Evolutionary conservation across 2,329 filamentous ascomycete genomes (phyloP).

Genomic region (Aspergillus texensis): DNA sequence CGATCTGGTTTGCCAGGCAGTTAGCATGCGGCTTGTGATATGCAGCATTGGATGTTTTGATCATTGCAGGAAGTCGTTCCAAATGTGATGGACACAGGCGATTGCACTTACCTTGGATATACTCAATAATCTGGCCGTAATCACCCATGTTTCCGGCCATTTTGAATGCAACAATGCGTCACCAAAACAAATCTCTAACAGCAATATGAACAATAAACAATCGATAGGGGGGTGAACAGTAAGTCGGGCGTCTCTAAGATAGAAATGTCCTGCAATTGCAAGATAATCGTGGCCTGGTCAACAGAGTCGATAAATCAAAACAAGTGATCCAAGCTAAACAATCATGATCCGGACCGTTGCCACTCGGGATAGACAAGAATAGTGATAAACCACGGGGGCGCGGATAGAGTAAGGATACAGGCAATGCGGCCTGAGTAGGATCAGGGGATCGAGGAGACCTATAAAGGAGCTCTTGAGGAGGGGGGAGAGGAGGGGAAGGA

Average conservation of each 20-base stretch:
- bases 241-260: constrained; percentile 2
- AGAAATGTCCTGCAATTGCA: constrained; percentile 13
- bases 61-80: constrained; percentile 16
- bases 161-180: constrained; percentile 34
- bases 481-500: constrained; percentile 8
- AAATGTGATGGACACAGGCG: constrained; percentile 1
- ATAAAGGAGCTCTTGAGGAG: neutral
- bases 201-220: constrained; percentile 17
- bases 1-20: constrained; percentile 64
- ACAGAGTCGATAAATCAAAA: constrained; percentile 12
- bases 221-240: neutral
- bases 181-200: constrained; percentile 16
- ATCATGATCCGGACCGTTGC: constrained; percentile 30
- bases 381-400: constrained; percentile 13
- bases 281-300: constrained; percentile 16
- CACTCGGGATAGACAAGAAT: constrained; percentile 13
- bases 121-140: constrained; percentile 90
- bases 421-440: constrained; percentile 4
- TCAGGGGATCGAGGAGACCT: neutral
- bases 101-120: constrained; percentile 78
- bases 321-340: constrained; percentile 25
- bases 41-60: neutral
- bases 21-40: neutral
- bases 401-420: constrained; percentile 29
- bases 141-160: constrained; percentile 58